Evolutionary conservation across 495 filamentous ascomycete species (phyloP).

Genomic region (Penicillium steckii): DNA sequence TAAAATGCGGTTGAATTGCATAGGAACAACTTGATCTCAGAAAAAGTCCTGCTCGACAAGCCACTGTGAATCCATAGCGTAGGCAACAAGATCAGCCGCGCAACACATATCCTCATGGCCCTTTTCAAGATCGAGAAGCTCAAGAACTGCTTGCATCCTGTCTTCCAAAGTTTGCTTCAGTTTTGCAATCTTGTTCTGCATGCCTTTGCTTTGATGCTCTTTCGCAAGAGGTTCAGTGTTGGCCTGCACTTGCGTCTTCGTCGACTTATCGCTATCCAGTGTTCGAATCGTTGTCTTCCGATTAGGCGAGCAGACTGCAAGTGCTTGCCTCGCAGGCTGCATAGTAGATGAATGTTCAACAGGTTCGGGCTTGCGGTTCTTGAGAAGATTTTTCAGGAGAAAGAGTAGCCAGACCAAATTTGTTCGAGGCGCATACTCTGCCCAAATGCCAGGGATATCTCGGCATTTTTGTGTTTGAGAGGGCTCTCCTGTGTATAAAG

Average conservation of each 20-base stretch:
- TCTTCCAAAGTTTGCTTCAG: slow-evolving; percentile 35
- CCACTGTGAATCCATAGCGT: slow-evolving; percentile 48
- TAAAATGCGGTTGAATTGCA: too few species aligned
- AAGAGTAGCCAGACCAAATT: slow-evolving; percentile 54
- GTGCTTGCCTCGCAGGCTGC: slow-evolving; percentile 27
- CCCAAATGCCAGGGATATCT: slow-evolving; percentile 42
- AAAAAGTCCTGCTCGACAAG: slow-evolving; percentile 39
- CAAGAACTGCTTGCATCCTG: slow-evolving; percentile 31
- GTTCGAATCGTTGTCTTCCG: slow-evolving; percentile 8
- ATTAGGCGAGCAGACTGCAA: slow-evolving; percentile 39
- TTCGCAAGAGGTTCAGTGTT: not conserved
- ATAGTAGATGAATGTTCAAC: not conserved
- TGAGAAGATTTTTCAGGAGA: slow-evolving; percentile 45
- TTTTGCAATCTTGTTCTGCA: slow-evolving; percentile 14
- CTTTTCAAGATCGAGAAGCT: slow-evolving; percentile 39
- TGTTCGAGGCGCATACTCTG: slow-evolving; percentile 44
- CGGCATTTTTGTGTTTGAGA: slow-evolving; percentile 28
- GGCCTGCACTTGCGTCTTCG: slow-evolving; percentile 3
- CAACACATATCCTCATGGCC: slow-evolving; percentile 49
- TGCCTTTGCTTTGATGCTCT: slow-evolving; percentile 11
- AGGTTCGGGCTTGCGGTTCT: slow-evolving; percentile 33
- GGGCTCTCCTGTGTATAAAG: slow-evolving; percentile 38
- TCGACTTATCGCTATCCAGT: slow-evolving; percentile 6
- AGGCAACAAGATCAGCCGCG: slow-evolving; percentile 47
- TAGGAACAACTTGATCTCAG: not conserved